phyloP scores from a whole-genome alignment of 1,284 basidiomycete genomes.

The Pterulicium gracile region DNA sequence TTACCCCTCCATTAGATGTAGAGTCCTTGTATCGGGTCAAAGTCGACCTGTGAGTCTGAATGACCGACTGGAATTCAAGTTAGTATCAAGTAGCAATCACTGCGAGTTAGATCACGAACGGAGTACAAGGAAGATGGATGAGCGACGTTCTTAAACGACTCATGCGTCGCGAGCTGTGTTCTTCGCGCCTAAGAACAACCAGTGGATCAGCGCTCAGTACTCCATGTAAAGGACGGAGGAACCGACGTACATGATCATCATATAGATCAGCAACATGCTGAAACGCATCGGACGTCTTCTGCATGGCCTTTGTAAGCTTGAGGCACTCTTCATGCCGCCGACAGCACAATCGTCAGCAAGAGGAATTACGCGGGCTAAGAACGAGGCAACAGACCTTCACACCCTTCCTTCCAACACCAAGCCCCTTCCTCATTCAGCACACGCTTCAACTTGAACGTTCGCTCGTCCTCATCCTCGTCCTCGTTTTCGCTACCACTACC shows the following conservation, averaged over 20 bases:
- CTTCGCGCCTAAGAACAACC: constrained; percentile 59
- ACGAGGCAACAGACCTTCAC: constrained; percentile 41
- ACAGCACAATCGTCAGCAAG: too few relatives aligned
- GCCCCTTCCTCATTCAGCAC: constrained; percentile 63
- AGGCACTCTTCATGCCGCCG: constrained; percentile 50
- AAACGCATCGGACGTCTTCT: constrained; percentile 65
- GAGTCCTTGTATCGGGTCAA: constrained; percentile 52
- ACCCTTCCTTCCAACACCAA: constrained; percentile 80
- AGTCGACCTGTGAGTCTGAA: constrained; percentile 63
- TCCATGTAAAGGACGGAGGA: constrained; percentile 1
- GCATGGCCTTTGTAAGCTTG: constrained; percentile 66
- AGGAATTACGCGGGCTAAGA: too few relatives aligned
- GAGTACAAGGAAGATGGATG: constrained; percentile 64
- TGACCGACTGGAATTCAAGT: constrained; percentile 37
- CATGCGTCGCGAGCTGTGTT: constrained; percentile 63
- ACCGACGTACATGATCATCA: constrained; percentile 56
- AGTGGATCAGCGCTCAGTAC: too few relatives aligned
- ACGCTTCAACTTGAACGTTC: constrained; percentile 35
- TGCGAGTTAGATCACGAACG: constrained; percentile 26
- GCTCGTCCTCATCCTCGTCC: constrained; percentile 38
- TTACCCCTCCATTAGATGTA: constrained; percentile 26
- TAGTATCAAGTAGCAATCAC: constrained; percentile 1
- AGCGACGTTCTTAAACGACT: constrained; percentile 63
- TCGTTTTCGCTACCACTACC: constrained; percentile 38
- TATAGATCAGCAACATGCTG: constrained; percentile 69